phyloP scores from a whole-genome alignment of 768 basidiomycete species.

The Sarcodon aspratus region DNA sequence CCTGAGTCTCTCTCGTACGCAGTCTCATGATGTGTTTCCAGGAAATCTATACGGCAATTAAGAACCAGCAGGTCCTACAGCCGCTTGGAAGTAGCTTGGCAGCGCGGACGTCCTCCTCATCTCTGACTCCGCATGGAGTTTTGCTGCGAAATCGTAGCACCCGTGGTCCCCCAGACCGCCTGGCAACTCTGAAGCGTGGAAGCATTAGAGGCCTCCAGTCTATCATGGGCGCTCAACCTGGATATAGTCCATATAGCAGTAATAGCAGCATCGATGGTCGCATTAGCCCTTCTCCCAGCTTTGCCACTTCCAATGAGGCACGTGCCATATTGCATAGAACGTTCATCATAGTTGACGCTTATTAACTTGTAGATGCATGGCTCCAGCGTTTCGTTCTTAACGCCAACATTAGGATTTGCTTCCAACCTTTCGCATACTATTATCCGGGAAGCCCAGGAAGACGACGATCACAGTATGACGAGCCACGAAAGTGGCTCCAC shows the following conservation, averaged over 20 bases:
- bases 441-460: slow-evolving; percentile 89
- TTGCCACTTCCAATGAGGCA: slow-evolving; percentile 83
- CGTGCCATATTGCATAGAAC: slow-evolving; percentile 7
- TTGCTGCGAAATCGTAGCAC: slow-evolving; percentile 59
- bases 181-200: slow-evolving; percentile 75
- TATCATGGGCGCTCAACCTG: slow-evolving; percentile 54
- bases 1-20: not conserved
- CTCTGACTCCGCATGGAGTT: slow-evolving; percentile 38
- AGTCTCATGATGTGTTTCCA: slow-evolving; percentile 15
- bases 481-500: slow-evolving; percentile 60
- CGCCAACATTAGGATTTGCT: slow-evolving; percentile 90
- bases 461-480: slow-evolving; percentile 65
- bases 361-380: slow-evolving; percentile 25
- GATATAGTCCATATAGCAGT: slow-evolving; percentile 76
- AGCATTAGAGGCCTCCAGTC: slow-evolving; percentile 85
- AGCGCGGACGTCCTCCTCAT: slow-evolving; percentile 40
- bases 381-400: slow-evolving; percentile 59
- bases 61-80: slow-evolving; percentile 82
- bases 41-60: slow-evolving; percentile 94
- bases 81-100: slow-evolving; percentile 41
- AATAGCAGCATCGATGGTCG: slow-evolving; percentile 79
- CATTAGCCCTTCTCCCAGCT: slow-evolving; percentile 91
- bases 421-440: slow-evolving; percentile 94
- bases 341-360: not conserved
- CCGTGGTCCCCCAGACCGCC: slow-evolving; percentile 58